These are phyloP conservation scores for Beauveria sp. DNA, from an alignment of 2,329 filamentous ascomycete genomes.

Conservation along the genomic window DNA sequence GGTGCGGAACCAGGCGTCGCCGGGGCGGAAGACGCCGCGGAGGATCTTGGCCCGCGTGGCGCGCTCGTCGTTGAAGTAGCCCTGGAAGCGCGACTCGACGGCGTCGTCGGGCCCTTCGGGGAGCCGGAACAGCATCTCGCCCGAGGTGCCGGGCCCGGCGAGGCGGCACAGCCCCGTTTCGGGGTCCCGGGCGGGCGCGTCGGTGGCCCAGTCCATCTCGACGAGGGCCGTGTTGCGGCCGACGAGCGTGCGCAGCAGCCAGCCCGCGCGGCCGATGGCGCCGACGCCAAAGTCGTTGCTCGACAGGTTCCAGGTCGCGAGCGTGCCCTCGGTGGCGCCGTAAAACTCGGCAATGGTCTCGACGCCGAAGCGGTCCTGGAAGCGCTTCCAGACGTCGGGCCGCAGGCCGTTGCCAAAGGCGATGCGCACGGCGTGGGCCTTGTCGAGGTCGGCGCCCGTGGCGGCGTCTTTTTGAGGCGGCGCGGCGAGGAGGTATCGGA, in stretches of 20 bases:
- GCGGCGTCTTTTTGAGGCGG: constrained; percentile 52
- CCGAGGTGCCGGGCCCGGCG: constrained; percentile 52
- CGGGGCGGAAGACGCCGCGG: constrained; percentile 62
- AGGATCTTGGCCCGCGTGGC: constrained; percentile 70
- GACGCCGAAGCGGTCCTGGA: constrained; percentile 75
- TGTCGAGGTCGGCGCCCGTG: constrained; percentile 63
- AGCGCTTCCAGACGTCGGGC: constrained; percentile 76
- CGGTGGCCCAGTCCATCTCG: constrained; percentile 62
- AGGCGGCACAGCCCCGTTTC: constrained; percentile 60
- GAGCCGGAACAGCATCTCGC: constrained; percentile 62
- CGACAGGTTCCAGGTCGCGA: constrained; percentile 64
- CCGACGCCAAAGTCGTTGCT: constrained; percentile 65
- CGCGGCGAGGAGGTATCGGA: constrained; percentile 69
- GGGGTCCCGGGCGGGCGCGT: constrained; percentile 59
- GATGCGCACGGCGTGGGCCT: constrained; percentile 59
- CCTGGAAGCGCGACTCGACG: constrained; percentile 60
- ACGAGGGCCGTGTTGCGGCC: constrained; percentile 51
- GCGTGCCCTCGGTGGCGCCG: constrained; percentile 65
- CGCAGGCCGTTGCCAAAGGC: constrained; percentile 82
- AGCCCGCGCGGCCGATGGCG: constrained; percentile 67
- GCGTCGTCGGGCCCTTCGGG: constrained; percentile 59
- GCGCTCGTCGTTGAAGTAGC: constrained; percentile 68
- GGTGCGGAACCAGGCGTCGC: constrained; percentile 76
- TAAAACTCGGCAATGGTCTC: constrained; percentile 73
- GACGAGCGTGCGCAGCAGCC: constrained; percentile 48